Conservation (phyloP, 2,329 filamentous ascomycete genomes). For the Geosmithia morbida region DNA sequence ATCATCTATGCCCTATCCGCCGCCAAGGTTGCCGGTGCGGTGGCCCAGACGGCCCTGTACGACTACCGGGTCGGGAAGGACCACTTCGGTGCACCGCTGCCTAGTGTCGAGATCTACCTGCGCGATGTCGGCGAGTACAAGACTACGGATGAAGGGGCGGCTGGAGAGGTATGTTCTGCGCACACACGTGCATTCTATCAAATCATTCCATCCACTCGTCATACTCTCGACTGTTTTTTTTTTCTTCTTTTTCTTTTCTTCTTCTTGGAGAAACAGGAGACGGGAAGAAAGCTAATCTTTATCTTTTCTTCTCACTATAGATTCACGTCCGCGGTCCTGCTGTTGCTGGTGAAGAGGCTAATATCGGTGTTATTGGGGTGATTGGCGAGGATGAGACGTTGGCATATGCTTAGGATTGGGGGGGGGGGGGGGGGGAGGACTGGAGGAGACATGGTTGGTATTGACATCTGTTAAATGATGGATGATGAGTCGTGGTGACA, state of each 20-base stretch:
- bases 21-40: constrained; percentile 70
- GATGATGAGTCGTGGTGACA: no score
- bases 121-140: constrained; percentile 45
- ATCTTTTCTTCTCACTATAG: constrained; percentile 18
- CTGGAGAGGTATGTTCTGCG: constrained; percentile 50
- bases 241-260: background rate
- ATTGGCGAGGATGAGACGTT: constrained; percentile 64
- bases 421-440: no score
- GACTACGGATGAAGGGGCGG: constrained; percentile 45
- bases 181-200: no score
- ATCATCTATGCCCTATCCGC: constrained; percentile 77
- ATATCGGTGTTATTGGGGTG: constrained; percentile 46
- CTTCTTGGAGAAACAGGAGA: no score
- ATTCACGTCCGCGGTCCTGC: constrained; percentile 60
- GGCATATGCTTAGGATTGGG: constrained; percentile 29
- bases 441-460: no score
- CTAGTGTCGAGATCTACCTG: constrained; percentile 65
- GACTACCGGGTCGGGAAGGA: constrained; percentile 54
- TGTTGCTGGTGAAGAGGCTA: constrained; percentile 53
- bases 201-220: no score
- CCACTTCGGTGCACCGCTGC: constrained; percentile 75
- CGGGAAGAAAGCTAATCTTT: background rate
- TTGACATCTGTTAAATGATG: no score
- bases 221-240: background rate
- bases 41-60: constrained; percentile 76